phyloP scores from a whole-genome alignment of 768 basidiomycete species.

The Xerocomus brunneocitrinus region DNA sequence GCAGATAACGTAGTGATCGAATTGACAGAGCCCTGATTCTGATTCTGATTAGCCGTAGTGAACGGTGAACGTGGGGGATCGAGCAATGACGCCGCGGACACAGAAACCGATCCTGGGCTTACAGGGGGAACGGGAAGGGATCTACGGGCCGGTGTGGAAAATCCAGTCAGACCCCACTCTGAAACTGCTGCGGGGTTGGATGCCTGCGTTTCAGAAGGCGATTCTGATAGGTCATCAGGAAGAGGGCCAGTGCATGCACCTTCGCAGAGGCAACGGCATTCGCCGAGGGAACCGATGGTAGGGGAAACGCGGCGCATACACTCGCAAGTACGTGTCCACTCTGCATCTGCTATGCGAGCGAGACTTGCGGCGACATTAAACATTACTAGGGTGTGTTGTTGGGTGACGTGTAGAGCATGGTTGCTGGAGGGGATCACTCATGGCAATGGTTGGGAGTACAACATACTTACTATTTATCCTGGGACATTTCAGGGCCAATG shows the following conservation, averaged over 20 bases:
- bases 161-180: conserved; percentile 29
- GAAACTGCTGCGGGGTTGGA: conserved; percentile 12
- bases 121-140: conserved; percentile 21
- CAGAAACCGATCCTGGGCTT: conserved; percentile 10
- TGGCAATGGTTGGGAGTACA: background rate
- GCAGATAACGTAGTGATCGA: conserved; percentile 68
- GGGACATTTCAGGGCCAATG: conserved; percentile 72
- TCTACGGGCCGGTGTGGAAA: conserved; percentile 16
- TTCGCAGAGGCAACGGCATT: conserved; percentile 73
- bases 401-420: conserved; percentile 58
- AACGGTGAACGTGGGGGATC: conserved; percentile 28
- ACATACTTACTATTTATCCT: conserved; percentile 67
- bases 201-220: conserved; percentile 4
- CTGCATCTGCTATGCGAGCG: conserved; percentile 69
- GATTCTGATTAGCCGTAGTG: conserved; percentile 1
- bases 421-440: conserved; percentile 40
- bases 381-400: conserved; percentile 54
- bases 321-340: conserved; percentile 73
- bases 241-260: conserved; percentile 59
- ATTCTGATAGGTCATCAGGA: conserved; percentile 28
- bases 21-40: conserved; percentile 30
- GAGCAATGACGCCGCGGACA: conserved; percentile 2
- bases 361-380: conserved; percentile 61
- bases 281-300: conserved; percentile 62
- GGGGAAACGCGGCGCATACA: conserved; percentile 64